Conservation (phyloP, 2,329 filamentous ascomycete genomes). For the Penicillium decumbens region DNA sequence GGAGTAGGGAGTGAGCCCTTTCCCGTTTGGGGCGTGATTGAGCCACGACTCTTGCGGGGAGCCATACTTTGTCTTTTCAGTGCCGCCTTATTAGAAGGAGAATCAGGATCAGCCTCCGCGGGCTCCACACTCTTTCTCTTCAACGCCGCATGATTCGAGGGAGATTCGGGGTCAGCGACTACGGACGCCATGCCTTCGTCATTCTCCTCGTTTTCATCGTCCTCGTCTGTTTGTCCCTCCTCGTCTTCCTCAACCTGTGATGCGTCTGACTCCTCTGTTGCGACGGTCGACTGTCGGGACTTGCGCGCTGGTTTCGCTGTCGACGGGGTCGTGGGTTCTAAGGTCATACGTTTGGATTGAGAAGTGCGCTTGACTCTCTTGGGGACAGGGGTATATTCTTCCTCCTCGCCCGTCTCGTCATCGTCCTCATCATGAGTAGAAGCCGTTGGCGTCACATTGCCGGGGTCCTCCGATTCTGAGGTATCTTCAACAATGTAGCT, state of each 20-base stretch:
- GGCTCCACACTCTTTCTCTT: constrained; percentile 31
- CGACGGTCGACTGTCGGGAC: constrained; percentile 41
- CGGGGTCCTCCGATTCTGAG: constrained; percentile 66
- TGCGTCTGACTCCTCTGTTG: constrained; percentile 51
- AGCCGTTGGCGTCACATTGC: constrained; percentile 45
- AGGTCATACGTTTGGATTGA: constrained; percentile 49
- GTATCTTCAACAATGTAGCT: constrained; percentile 71
- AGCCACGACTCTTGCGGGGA: constrained; percentile 41
- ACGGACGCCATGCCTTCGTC: constrained; percentile 32
- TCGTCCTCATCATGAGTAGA: constrained; percentile 49
- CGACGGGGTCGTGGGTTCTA: constrained; percentile 46
- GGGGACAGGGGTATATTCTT: constrained; percentile 75
- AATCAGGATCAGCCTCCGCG: constrained; percentile 46
- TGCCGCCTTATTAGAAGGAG: constrained; percentile 56
- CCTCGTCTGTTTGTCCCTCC: constrained; percentile 50
- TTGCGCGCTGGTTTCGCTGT: constrained; percentile 29
- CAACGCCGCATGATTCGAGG: constrained; percentile 48
- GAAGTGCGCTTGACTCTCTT: constrained; percentile 55
- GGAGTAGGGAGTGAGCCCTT: constrained; percentile 46
- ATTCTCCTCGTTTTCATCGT: constrained; percentile 34
- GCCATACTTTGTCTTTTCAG: constrained; percentile 64
- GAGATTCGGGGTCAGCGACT: constrained; percentile 49
- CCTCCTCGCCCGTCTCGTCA: constrained; percentile 64
- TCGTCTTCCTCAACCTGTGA: constrained; percentile 54
- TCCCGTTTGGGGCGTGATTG: constrained; percentile 38